Conservation (phyloP, 345 rosid species). For the Aquilaria malaccensis region DNA sequence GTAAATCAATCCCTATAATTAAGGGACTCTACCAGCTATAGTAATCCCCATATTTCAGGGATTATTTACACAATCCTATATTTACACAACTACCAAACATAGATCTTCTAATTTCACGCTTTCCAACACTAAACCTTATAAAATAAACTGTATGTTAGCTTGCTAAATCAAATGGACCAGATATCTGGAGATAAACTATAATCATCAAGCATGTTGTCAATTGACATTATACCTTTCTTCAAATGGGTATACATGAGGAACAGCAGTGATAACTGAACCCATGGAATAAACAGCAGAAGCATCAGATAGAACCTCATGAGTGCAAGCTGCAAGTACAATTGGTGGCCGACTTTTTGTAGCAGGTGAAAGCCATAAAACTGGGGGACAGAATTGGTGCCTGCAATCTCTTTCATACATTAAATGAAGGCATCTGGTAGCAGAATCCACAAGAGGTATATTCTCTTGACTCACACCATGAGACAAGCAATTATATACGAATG, state of each 20-base stretch:
- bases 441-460: conserved; percentile 66
- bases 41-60: too few relatives aligned
- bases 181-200: neutral
- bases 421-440: conserved; percentile 88
- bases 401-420: conserved; percentile 94
- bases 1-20: too few relatives aligned
- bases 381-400: conserved; percentile 81
- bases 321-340: conserved; percentile 82
- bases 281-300: conserved; percentile 36
- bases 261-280: conserved; percentile 66
- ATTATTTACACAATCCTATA: too few relatives aligned
- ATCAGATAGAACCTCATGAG: conserved; percentile 65
- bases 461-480: conserved; percentile 36
- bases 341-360: conserved; percentile 75
- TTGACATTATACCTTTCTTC: conserved; percentile 62
- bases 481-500: conserved; percentile 78
- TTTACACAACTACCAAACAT: too few relatives aligned
- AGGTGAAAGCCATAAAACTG: conserved; percentile 92
- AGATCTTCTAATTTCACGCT: too few relatives aligned
- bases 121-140: too few relatives aligned
- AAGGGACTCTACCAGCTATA: too few relatives aligned
- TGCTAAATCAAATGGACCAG: neutral
- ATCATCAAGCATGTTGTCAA: neutral
- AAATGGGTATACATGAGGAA: conserved; percentile 93
- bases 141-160: too few relatives aligned